Conservation (phyloP, 441 rosid species). For the Kokia cookei region DNA sequence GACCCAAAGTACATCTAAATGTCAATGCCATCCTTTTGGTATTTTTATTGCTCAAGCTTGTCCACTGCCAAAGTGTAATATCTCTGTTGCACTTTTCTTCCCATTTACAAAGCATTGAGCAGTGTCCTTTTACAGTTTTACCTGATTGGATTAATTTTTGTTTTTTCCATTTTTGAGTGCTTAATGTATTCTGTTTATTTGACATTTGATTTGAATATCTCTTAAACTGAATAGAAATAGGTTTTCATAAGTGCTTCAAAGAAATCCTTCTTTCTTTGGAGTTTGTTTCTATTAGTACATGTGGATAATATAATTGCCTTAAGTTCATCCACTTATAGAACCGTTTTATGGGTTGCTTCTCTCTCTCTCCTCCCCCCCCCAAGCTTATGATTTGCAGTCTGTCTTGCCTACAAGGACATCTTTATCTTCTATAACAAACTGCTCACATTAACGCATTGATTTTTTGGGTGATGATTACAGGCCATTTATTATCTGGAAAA, state of each 20-base stretch:
- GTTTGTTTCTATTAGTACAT: not conserved
- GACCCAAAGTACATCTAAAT: not conserved
- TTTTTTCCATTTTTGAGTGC: not conserved
- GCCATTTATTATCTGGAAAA: conserved; percentile 90
- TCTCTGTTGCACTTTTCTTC: not conserved
- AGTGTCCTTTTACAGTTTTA: not conserved
- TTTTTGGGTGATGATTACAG: conserved; percentile 34
- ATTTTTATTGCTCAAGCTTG: not conserved
- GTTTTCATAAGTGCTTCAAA: not conserved
- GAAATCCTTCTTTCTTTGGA: not conserved
- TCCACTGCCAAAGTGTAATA: not conserved
- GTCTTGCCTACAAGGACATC: not conserved
- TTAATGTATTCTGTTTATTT: not conserved
- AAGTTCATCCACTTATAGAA: not conserved
- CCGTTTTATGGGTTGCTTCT: not conserved
- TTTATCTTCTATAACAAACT: not conserved
- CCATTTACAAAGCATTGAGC: not conserved
- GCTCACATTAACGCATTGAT: not conserved
- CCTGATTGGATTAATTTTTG: not conserved
- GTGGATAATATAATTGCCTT: not conserved
- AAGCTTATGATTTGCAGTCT: not conserved
- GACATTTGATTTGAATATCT: not conserved
- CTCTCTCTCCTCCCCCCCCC: not conserved
- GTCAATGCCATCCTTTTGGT: conserved; percentile 1
- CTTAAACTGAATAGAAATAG: not conserved